Conservation (phyloP, 352 stramenopile genomes). For the Globisporangium uncinulatum region DNA sequence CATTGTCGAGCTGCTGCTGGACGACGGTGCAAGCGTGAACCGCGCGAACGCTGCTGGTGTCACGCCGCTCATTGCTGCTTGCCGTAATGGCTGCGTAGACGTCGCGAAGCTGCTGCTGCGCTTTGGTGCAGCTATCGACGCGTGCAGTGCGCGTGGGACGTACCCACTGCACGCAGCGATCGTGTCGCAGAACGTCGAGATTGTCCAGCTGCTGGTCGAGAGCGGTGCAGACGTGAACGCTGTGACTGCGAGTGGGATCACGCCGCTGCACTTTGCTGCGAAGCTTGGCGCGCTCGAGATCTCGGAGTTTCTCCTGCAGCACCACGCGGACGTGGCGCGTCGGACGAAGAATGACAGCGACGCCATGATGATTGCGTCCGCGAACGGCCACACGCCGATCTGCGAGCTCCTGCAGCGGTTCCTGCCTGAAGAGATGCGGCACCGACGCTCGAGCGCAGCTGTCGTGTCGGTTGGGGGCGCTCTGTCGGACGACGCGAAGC, state of each 20-base stretch:
- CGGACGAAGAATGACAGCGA: conserved; percentile 77
- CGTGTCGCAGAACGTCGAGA: conserved; percentile 55
- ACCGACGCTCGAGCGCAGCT: conserved; percentile 12
- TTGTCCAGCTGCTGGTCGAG: conserved; percentile 64
- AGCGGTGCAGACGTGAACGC: conserved; percentile 62
- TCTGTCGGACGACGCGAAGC: conserved; percentile 7
- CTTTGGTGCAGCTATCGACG: conserved; percentile 34
- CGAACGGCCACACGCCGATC: conserved; percentile 56
- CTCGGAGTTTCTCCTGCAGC: conserved; percentile 55
- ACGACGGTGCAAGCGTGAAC: conserved; percentile 64
- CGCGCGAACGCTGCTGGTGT: conserved; percentile 50
- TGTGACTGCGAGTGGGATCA: conserved; percentile 60
- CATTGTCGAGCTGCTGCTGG: conserved; percentile 55
- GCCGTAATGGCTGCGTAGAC: conserved; percentile 52
- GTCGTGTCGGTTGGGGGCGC: not conserved
- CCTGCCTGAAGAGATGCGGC: conserved; percentile 12
- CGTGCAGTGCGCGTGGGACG: conserved; percentile 45
- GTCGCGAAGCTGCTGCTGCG: conserved; percentile 50
- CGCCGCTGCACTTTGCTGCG: conserved; percentile 72
- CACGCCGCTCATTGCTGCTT: conserved; percentile 67
- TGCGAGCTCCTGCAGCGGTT: conserved; percentile 64
- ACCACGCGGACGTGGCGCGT: conserved; percentile 57
- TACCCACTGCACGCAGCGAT: conserved; percentile 63
- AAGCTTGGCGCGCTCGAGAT: conserved; percentile 57
- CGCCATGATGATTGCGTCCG: conserved; percentile 64